Evolutionary conservation across 192 early-diverging fungal genomes (phyloP).

Genomic region (Entomortierella lignicola): DNA sequence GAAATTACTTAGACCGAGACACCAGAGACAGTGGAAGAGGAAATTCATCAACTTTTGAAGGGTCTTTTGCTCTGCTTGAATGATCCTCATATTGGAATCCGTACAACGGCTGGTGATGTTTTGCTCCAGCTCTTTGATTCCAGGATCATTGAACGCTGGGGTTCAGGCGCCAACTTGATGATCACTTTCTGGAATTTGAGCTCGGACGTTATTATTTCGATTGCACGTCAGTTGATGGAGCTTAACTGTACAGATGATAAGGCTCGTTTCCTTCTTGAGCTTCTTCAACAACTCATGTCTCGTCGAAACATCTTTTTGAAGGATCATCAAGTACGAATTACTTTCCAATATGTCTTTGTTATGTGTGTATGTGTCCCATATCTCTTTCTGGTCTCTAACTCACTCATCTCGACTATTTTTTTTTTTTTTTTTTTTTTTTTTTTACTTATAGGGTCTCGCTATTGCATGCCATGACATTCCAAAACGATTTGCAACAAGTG

Average conservation of each 20-base stretch:
- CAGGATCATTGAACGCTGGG: slow-evolving; percentile 83
- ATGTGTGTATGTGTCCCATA: too few relatives aligned
- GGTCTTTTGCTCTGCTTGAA: slow-evolving; percentile 81
- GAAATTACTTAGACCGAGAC: slow-evolving; percentile 64
- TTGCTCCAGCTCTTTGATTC: slow-evolving; percentile 80
- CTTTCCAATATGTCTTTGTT: neutral
- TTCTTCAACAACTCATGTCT: slow-evolving; percentile 73
- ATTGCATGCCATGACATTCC: slow-evolving; percentile 66
- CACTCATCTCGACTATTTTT: neutral
- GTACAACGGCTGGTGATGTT: slow-evolving; percentile 76
- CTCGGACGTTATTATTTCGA: slow-evolving; percentile 69
- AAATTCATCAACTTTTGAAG: slow-evolving; percentile 77
- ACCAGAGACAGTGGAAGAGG: slow-evolving; percentile 74
- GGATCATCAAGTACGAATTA: slow-evolving; percentile 54
- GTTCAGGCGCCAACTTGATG: slow-evolving; percentile 76
- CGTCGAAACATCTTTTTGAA: slow-evolving; percentile 71
- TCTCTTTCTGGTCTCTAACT: too few relatives aligned
- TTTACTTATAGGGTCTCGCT: slow-evolving; percentile 53
- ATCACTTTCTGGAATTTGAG: slow-evolving; percentile 83
- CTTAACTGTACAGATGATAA: slow-evolving; percentile 73
- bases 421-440: neutral
- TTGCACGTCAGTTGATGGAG: slow-evolving; percentile 84
- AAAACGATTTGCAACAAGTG: slow-evolving; percentile 75
- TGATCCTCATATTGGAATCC: slow-evolving; percentile 76
- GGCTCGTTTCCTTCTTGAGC: slow-evolving; percentile 71